These are phyloP conservation scores for Salix suchowensis DNA, from an alignment of 345 rosid species.

Conservation along the genomic window DNA sequence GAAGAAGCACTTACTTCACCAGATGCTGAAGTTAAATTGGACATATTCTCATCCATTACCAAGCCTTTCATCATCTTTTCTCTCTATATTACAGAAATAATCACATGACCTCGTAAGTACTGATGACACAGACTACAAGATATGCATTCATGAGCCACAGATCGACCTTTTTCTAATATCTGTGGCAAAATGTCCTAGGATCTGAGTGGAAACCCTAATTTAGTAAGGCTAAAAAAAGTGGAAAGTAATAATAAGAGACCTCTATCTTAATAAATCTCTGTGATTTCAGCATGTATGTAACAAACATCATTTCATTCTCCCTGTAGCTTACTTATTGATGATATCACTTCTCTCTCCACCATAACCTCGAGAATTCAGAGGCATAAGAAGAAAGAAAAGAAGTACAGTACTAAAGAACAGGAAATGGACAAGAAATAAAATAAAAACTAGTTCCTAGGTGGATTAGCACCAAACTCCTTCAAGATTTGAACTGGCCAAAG, in stretches of 20 bases:
- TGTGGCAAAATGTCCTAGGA: constrained; percentile 21
- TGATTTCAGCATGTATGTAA: not conserved
- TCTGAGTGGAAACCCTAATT: constrained; percentile 42
- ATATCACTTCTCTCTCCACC: not conserved
- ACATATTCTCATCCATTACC: constrained; percentile 49
- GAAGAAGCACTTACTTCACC: constrained; percentile 66
- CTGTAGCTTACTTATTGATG: not conserved
- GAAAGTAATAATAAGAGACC: constrained; percentile 11
- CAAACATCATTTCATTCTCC: not conserved
- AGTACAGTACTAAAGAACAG: not conserved
- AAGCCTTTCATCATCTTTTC: constrained; percentile 30
- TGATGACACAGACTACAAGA: constrained; percentile 21
- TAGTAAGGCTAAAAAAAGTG: constrained; percentile 31
- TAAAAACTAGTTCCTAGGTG: not conserved
- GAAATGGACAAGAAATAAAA: not conserved
- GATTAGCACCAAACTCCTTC: not conserved
- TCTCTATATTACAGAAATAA: not conserved
- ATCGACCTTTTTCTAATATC: constrained; percentile 6
- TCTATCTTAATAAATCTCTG: not conserved
- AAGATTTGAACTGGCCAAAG: not conserved
- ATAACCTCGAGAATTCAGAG: not conserved
- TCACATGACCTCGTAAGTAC: not conserved
- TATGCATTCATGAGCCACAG: constrained; percentile 15
- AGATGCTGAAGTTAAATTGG: constrained; percentile 67
- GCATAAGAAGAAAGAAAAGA: not conserved